These are phyloP conservation scores for Botrytis sinoallii DNA, from an alignment of 2,329 filamentous ascomycete genomes.

Conservation along the genomic window DNA sequence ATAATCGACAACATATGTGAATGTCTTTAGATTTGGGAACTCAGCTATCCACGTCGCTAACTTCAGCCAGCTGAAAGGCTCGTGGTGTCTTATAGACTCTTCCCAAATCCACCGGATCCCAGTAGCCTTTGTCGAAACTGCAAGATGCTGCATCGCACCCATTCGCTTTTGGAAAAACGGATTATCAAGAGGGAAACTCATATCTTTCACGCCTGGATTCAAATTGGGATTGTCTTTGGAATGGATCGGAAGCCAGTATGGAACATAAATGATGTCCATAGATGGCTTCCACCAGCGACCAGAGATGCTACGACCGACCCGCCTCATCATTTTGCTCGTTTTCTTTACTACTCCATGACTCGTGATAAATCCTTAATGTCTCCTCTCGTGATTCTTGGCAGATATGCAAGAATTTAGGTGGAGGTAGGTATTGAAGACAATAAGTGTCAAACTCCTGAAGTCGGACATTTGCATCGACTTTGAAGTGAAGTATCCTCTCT, in stretches of 20 bases:
- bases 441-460: neutral
- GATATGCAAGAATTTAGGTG: neutral
- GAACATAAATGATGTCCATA: slow-evolving; percentile 2
- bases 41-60: neutral
- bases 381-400: slow-evolving; percentile 7
- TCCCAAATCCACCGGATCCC: neutral
- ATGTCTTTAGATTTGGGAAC: neutral
- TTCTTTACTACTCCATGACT: neutral
- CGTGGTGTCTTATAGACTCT: neutral
- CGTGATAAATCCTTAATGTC: neutral
- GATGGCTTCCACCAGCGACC: neutral
- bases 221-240: neutral
- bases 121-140: neutral
- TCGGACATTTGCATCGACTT: neutral
- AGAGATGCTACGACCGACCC: neutral
- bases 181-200: neutral
- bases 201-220: neutral
- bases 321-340: neutral
- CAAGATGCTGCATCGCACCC: neutral
- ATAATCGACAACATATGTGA: slow-evolving; percentile 1
- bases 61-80: neutral
- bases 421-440: neutral
- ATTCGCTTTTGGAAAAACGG: neutral
- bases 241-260: neutral
- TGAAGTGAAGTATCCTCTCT: neutral